Evolutionary conservation across 495 filamentous ascomycete genomes (phyloP).

Genomic region (Aspergillus mulundensis): DNA sequence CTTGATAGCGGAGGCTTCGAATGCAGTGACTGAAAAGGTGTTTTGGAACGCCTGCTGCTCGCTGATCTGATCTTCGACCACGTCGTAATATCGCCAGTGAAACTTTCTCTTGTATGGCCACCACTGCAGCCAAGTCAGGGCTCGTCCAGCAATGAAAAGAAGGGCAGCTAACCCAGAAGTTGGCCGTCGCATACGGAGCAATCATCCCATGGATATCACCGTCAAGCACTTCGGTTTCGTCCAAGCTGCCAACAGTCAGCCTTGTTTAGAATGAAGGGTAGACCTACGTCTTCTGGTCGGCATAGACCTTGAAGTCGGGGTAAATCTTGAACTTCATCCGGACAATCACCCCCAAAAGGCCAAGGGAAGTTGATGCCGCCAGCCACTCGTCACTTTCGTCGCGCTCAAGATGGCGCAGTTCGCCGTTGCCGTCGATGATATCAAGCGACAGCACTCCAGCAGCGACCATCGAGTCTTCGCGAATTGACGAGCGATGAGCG

Average conservation of each 20-base stretch:
- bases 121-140: neutral
- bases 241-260: neutral
- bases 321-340: slow-evolving; percentile 15
- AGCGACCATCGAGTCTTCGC: slow-evolving; percentile 16
- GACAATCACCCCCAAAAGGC: slow-evolving; percentile 13
- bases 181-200: slow-evolving; percentile 12
- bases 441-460: slow-evolving; percentile 10
- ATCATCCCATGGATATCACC: slow-evolving; percentile 16
- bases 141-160: no score
- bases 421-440: slow-evolving; percentile 10
- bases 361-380: slow-evolving; percentile 15
- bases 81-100: slow-evolving; percentile 18
- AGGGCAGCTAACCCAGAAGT: slow-evolving; percentile 11
- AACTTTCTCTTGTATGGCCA: slow-evolving; percentile 18
- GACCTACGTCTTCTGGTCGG: slow-evolving; percentile 14
- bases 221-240: slow-evolving; percentile 13
- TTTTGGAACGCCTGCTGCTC: slow-evolving; percentile 15
- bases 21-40: slow-evolving; percentile 10
- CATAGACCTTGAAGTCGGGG: slow-evolving; percentile 16
- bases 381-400: slow-evolving; percentile 14
- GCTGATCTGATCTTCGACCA: slow-evolving; percentile 4
- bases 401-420: slow-evolving; percentile 12
- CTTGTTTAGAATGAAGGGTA: neutral
- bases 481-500: slow-evolving; percentile 13
- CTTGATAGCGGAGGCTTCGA: slow-evolving; percentile 12